Evolutionary conservation across 1,139 yeast species (phyloP).

Genomic region (Magnusiomyces fungicola): DNA sequence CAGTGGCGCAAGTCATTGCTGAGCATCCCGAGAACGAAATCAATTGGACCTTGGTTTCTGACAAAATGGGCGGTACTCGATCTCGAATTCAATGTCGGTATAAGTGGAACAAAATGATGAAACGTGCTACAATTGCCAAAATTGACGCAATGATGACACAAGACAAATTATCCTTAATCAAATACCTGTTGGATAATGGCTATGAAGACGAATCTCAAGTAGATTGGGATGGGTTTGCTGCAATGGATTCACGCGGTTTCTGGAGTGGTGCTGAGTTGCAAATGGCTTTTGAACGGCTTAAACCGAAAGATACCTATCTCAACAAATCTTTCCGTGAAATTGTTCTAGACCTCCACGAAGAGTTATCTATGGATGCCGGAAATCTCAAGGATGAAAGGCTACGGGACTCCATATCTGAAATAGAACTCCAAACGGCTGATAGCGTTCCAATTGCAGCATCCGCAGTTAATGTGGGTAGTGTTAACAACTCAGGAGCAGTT

Average conservation of each 20-base stretch:
- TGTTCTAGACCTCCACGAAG: conserved; percentile 9
- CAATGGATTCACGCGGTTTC: conserved; percentile 28
- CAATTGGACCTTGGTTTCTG: conserved; percentile 89
- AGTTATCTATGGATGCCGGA: background rate
- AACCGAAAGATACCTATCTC: conserved; percentile 1
- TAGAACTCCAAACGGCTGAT: too few species aligned
- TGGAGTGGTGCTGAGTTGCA: conserved; percentile 15
- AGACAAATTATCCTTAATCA: conserved; percentile 49
- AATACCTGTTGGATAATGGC: conserved; percentile 43
- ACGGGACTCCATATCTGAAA: background rate
- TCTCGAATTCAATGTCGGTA: conserved; percentile 91
- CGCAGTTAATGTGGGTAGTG: too few species aligned
- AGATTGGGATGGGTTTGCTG: conserved; percentile 57
- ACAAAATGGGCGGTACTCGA: conserved; percentile 78
- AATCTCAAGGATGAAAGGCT: background rate
- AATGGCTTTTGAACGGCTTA: conserved; percentile 8
- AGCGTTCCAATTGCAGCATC: too few species aligned
- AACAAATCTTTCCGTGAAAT: conserved; percentile 8
- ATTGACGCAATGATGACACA: conserved; percentile 32
- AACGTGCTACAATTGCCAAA: conserved; percentile 27
- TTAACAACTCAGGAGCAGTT: too few species aligned
- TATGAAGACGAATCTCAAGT: conserved; percentile 44
- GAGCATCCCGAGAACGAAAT: conserved; percentile 35
- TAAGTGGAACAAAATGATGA: conserved; percentile 79
- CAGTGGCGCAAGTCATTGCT: conserved; percentile 41